Conservation (phyloP, 2,329 filamentous ascomycete species). For the Neocatenulostroma microsporum region DNA sequence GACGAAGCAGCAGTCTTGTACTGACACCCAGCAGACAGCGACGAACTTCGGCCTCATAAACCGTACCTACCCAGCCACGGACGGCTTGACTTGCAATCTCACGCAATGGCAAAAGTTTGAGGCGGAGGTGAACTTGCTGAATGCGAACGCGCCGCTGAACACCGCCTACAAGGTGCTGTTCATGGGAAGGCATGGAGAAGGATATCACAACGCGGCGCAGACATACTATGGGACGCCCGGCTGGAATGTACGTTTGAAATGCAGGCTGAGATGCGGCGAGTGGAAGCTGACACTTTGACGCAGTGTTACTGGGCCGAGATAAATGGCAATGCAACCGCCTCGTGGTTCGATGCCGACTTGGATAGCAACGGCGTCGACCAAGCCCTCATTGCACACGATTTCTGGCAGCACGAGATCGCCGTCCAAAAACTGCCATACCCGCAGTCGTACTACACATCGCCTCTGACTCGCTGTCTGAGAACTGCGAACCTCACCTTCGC, state of each 20-base stretch:
- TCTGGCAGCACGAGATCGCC: conserved; percentile 51
- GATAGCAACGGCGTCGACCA: conserved; percentile 51
- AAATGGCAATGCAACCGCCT: conserved; percentile 54
- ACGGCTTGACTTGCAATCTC: conserved; percentile 34
- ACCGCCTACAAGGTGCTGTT: conserved; percentile 63
- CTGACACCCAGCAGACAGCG: conserved; percentile 42
- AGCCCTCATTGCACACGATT: conserved; percentile 51
- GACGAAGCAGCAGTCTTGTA: too few species aligned
- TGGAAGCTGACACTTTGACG: neutral
- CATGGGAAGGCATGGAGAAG: conserved; percentile 63
- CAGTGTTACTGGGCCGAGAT: conserved; percentile 55
- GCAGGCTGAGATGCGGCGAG: conserved; percentile 24
- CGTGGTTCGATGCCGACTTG: conserved; percentile 59
- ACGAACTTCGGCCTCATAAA: conserved; percentile 61
- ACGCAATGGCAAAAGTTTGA: conserved; percentile 61
- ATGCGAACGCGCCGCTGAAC: conserved; percentile 40
- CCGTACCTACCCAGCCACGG: conserved; percentile 51
- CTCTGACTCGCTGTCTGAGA: conserved; percentile 53
- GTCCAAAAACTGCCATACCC: conserved; percentile 53
- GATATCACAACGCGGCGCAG: conserved; percentile 57
- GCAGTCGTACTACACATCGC: conserved; percentile 58
- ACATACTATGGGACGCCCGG: conserved; percentile 58
- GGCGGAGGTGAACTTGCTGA: conserved; percentile 51
- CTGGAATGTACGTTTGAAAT: conserved; percentile 51
- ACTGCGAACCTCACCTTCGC: conserved; percentile 58